phyloP scores from a whole-genome alignment of 2,329 filamentous ascomycete species.

The Stromatinia cepivora region DNA sequence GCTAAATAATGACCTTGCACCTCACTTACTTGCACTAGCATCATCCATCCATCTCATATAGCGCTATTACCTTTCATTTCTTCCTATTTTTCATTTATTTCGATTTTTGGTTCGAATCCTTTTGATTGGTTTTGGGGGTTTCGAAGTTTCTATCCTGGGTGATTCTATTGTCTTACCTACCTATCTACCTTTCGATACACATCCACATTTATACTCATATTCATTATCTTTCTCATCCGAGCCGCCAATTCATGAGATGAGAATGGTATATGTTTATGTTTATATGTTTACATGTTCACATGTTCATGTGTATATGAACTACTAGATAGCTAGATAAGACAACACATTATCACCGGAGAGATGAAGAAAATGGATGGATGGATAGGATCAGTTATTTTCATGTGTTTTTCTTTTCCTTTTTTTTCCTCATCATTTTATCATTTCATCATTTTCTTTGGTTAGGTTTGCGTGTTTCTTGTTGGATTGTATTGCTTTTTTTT shows the following conservation, averaged over 20 bases:
- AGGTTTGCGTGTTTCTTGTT: not conserved
- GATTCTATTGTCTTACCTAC: not conserved
- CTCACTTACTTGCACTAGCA: conserved; percentile 8
- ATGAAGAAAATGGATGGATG: not conserved
- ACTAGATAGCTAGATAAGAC: not conserved
- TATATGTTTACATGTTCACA: too few relatives aligned
- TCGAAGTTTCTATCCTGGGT: not conserved
- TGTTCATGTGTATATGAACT: not conserved
- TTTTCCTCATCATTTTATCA: not conserved
- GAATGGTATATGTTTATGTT: not conserved
- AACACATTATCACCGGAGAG: not conserved
- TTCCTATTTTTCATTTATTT: not conserved
- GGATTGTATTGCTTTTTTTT: not conserved
- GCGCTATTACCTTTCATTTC: conserved; percentile 15
- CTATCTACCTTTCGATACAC: not conserved
- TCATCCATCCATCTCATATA: conserved; percentile 1
- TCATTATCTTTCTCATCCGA: not conserved
- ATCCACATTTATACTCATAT: not conserved
- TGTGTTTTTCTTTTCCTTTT: not conserved
- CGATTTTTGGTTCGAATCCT: not conserved
- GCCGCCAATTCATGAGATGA: not conserved
- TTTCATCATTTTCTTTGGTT: not conserved
- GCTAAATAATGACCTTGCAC: conserved; percentile 16
- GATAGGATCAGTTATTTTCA: not conserved
- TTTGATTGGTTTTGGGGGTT: not conserved